A percentile compares a stretch with the other conserved stretches of the same genome.
phyloP scores from a whole-genome alignment of 2,329 filamentous ascomycete species.

The Blastomyces gilchristii region DNA sequence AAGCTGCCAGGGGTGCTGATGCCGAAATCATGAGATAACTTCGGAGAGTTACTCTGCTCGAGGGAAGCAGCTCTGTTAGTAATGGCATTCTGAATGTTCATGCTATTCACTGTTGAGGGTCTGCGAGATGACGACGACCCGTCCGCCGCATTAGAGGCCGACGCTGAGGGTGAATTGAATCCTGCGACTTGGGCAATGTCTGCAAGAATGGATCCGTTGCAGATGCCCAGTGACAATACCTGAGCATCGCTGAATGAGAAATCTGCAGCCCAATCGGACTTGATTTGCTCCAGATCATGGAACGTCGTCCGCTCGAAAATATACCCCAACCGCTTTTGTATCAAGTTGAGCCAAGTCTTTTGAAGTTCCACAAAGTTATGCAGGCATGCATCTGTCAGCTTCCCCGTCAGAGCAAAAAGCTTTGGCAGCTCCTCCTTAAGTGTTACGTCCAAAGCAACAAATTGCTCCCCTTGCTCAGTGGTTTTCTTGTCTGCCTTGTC shows the following conservation, averaged over 20 bases:
- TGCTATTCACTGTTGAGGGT: constrained; percentile 42
- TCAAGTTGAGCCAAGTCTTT: constrained; percentile 68
- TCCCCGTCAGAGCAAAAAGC: constrained; percentile 70
- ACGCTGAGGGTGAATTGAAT: constrained; percentile 46
- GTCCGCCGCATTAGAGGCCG: constrained; percentile 31
- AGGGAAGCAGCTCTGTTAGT: constrained; percentile 48
- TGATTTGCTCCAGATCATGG: constrained; percentile 61
- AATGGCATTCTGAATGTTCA: constrained; percentile 34
- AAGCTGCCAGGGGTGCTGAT: constrained; percentile 52
- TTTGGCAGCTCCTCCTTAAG: constrained; percentile 85
- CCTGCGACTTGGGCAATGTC: constrained; percentile 50
- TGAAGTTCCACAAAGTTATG: constrained; percentile 78
- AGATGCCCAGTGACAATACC: constrained; percentile 60
- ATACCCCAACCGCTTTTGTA: constrained; percentile 63
- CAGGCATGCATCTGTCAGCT: constrained; percentile 72
- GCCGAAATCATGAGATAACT: constrained; percentile 55
- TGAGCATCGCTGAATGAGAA: constrained; percentile 66
- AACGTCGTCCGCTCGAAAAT: constrained; percentile 55
- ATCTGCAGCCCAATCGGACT: constrained; percentile 67
- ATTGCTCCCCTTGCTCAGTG: constrained; percentile 74
- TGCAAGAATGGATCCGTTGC: constrained; percentile 59
- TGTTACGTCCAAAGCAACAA: constrained; percentile 81
- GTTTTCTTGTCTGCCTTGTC: constrained; percentile 84
- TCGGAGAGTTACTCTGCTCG: constrained; percentile 52
- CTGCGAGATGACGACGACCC: constrained; percentile 36